phyloP scores from a whole-genome alignment of 495 filamentous ascomycete species.

The Tuber microsphaerosporum region DNA sequence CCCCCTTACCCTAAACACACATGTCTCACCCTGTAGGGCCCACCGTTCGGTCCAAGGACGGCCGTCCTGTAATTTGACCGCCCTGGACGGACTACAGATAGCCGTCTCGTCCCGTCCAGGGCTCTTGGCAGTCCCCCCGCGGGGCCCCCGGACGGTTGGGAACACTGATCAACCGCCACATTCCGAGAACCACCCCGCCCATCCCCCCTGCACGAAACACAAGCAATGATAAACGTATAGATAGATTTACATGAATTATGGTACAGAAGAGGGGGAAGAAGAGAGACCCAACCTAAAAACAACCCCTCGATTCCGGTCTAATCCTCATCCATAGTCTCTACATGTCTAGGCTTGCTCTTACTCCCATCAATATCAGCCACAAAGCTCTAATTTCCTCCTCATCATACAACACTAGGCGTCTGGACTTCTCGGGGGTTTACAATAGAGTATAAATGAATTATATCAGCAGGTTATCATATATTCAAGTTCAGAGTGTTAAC shows the following conservation, averaged over 20 bases:
- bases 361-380: slow-evolving; percentile 30
- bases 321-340: slow-evolving; percentile 38
- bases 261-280: neutral
- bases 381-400: slow-evolving; percentile 67
- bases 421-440: too few relatives aligned
- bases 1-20: too few relatives aligned
- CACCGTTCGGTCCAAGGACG: too few relatives aligned
- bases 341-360: slow-evolving; percentile 21
- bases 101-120: too few relatives aligned
- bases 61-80: too few relatives aligned
- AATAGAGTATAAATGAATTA: too few relatives aligned
- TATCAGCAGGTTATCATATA: too few relatives aligned
- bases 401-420: slow-evolving; percentile 46
- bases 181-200: neutral
- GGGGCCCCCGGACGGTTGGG: too few relatives aligned
- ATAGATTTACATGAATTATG: neutral
- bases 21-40: too few relatives aligned
- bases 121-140: too few relatives aligned
- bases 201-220: neutral
- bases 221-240: neutral
- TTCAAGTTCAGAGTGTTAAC: too few relatives aligned
- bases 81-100: too few relatives aligned
- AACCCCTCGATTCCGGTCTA: slow-evolving; percentile 5
- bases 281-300: neutral
- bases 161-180: neutral